Base-by-base conservation (phyloP, 1,284 basidiomycete species). In the Cyathus pygmaeus region DNA sequence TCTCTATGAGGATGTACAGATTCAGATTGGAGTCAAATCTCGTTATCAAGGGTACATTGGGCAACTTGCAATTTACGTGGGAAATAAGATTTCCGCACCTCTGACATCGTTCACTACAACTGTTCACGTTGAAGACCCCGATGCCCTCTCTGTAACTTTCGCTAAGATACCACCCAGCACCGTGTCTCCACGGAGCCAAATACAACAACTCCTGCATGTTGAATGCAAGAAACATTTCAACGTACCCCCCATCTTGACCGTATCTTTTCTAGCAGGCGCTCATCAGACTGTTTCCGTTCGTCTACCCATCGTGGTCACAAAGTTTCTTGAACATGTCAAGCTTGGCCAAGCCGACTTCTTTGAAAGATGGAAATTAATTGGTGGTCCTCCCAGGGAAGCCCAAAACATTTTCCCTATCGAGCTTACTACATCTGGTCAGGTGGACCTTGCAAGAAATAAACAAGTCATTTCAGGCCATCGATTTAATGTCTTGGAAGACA, bases 351-450 rank as follows among this genome's bases (percentile, higher is more conserved):
- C 86, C 0, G 94, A 97, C 67, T 99, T 99, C 85, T 99, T 99
- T 77, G 96, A 98, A 77, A 86, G 98, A 57, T 99, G 98, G 98
- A 95, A 95, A 78, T 83, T 98, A 70, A 98, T 99, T 60, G 97
- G 97, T 21, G 96, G 95, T 1, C 86, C 96, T 29, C 95, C 96
- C 26, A 87, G 96, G 58, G 98, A 99, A 81, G 88, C 93, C 21
- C 98, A 99, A 77, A 80, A 81, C 62, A 88, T 99, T 63, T 98
- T 98, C 79, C 87, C 92, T 0, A 91, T 99, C 67, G 79, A 82
- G 47, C 80, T 98, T 29, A 87, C 87, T 41, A 81, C 80, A 9
- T 76, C 81, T 3, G 93, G 92, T 4, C 87, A 93, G 54, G 80
- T 98, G 52, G 94, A 99, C 73, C 75, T 90, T 17, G 81, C 79